Evolutionary conservation across 2,329 filamentous ascomycete species (phyloP), one percentile per base, ranked within the genome.

Genomic region (Claviceps digitariae): DNA sequence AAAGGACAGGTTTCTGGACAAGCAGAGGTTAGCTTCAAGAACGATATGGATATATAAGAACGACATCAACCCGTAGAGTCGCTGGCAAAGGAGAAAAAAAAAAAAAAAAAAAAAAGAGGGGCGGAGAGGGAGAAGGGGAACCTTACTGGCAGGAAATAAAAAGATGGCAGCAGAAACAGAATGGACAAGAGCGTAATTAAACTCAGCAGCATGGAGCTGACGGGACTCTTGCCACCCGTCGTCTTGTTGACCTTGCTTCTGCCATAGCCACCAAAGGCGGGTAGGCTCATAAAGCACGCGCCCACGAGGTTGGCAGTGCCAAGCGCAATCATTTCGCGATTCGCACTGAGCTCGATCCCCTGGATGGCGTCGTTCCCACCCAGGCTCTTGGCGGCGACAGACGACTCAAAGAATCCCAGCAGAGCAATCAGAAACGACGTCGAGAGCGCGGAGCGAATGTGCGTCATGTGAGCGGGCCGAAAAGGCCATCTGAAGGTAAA

Each of bases 381-480:
- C 2, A 98, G 72, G 57, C 87, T 91, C 70, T 97, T 97, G 38
- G 93, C 93, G 1, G 93, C 93, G 13, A 98, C 90, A 0, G 90
- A 95, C 2, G 89, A 95, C 68, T 98, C 93, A 62, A 98, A 98
- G 69, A 98, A 98, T n/a, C 93, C 93, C 0, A 98, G 82, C 25
- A 98, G 76, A 0, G 90, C 89, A 58, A 98, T 95, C 52, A 97
- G 76, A 63, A 98, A 95, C 0, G 89, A 86, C 0, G 93, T 97
- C 51, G 87, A 84, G 77, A 97, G 86, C 40, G 89, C 86, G 57
- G 89, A 86, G 23, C 86, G 84, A 52, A 94, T 87, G 64, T 96
- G 86, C 25, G 81, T 77, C 74, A 97, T 83, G 60, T 94, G 81
- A 5, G 80, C 75, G 2, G 80, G 71, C 58, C 83, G 81, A 62